Conservation (phyloP, 495 filamentous ascomycete genomes). For the Tuber microsphaerosporum region DNA sequence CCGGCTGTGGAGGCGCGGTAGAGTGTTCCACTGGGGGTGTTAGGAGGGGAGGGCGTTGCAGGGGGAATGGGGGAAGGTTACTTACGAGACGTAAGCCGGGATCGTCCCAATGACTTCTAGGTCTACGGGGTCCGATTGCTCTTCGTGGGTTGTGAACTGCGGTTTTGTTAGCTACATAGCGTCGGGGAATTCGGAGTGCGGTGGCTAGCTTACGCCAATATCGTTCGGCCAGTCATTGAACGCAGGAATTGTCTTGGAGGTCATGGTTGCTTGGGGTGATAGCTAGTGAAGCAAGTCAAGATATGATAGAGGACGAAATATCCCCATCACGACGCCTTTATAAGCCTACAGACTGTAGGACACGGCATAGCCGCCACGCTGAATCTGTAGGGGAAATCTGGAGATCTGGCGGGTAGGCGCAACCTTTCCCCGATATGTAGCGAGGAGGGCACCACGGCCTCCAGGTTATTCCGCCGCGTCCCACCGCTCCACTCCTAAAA, state of each 20-base stretch:
- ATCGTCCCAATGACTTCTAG: conserved; percentile 8
- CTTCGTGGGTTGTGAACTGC: conserved; percentile 7
- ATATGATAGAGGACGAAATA: not conserved
- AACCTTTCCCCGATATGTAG: not conserved
- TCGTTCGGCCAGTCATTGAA: conserved; percentile 15
- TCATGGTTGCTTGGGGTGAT: not conserved
- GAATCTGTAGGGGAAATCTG: not conserved
- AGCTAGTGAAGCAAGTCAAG: not conserved
- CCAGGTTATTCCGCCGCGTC: not conserved
- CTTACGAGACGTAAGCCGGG: conserved; percentile 1
- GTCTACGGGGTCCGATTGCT: conserved; percentile 8
- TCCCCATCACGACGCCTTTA: not conserved
- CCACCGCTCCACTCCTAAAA: not conserved
- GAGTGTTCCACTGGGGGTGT: conserved; percentile 1
- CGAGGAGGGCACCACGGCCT: not conserved
- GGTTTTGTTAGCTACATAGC: not conserved
- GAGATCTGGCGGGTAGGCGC: not conserved
- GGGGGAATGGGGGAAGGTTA: not conserved
- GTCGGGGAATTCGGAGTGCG: not conserved
- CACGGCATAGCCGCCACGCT: not conserved
- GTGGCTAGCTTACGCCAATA: conserved; percentile 5
- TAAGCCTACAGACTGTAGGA: not conserved
- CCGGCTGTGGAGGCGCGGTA: conserved; percentile 10
- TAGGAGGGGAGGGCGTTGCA: not conserved
- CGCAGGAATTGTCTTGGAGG: not conserved